These are phyloP conservation scores for Cryptococcus sp. DNA, from an alignment of 1,284 basidiomycete species.

Conservation along the genomic window DNA sequence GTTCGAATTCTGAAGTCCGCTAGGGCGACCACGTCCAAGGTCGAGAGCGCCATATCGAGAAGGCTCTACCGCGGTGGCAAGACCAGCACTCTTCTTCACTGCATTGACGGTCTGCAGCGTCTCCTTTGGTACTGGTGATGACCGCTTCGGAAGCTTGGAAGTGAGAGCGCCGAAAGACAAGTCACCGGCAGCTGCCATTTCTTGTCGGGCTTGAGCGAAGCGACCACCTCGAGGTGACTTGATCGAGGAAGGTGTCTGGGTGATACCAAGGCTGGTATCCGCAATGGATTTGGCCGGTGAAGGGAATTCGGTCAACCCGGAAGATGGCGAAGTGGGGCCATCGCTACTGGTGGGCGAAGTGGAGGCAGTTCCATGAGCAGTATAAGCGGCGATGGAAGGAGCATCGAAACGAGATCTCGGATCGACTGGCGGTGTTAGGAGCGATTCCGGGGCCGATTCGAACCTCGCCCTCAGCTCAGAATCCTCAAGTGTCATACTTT, in stretches of 20 bases:
- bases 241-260: background rate
- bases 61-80: background rate
- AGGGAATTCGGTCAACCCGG: constrained; percentile 14
- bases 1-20: background rate
- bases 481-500: constrained; percentile 22
- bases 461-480: constrained; percentile 32
- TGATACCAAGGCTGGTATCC: constrained; percentile 1
- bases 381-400: background rate
- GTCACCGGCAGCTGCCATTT: constrained; percentile 17
- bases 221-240: constrained; percentile 25
- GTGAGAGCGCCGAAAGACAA: constrained; percentile 17
- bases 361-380: constrained; percentile 9
- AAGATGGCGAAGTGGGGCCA: constrained; percentile 15
- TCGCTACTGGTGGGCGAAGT: constrained; percentile 8
- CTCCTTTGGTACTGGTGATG: background rate
- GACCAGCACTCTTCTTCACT: background rate
- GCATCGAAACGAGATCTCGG: constrained; percentile 11
- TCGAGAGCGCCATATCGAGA: background rate
- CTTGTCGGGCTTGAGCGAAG: constrained; percentile 40
- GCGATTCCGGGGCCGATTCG: constrained; percentile 24
- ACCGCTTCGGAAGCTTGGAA: constrained; percentile 8
- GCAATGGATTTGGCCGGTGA: constrained; percentile 19
- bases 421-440: background rate
- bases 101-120: background rate
- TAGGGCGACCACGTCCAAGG: constrained; percentile 9